Conservation (phyloP, 441 rosid species). For the Aleurites moluccanus region DNA sequence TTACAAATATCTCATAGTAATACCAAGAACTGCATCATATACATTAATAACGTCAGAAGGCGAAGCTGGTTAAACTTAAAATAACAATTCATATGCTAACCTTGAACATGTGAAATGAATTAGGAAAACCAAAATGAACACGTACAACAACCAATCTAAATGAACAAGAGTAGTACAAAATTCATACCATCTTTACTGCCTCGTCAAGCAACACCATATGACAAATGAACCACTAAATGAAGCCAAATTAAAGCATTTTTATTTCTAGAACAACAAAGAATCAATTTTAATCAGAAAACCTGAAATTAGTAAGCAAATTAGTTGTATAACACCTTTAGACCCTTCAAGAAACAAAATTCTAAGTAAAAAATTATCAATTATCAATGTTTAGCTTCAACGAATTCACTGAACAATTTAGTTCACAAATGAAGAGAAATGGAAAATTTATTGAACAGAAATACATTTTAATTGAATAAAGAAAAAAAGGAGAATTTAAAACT, state of each 20-base stretch:
- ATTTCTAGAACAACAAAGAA: slow-evolving; percentile 3
- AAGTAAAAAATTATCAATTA: no score
- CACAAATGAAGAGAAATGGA: not conserved
- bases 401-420: not conserved
- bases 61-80: no score
- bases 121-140: slow-evolving; percentile 8
- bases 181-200: no score
- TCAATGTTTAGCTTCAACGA: no score
- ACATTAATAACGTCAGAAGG: not conserved
- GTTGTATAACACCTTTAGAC: not conserved
- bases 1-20: not conserved
- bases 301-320: not conserved
- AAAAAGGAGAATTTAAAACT: not conserved
- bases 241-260: not conserved
- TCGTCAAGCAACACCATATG: not conserved
- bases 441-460: not conserved
- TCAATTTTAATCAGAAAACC: not conserved
- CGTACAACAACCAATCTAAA: not conserved
- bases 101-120: not conserved
- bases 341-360: no score
- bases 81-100: not conserved
- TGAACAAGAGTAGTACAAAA: no score
- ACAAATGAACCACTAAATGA: not conserved
- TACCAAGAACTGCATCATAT: not conserved
- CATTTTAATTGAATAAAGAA: not conserved